A percentile compares a stretch with the other conserved stretches of the same genome.
These are phyloP conservation scores for Trichothecium roseum DNA, from an alignment of 2,329 filamentous ascomycete genomes.

Conservation along the genomic window DNA sequence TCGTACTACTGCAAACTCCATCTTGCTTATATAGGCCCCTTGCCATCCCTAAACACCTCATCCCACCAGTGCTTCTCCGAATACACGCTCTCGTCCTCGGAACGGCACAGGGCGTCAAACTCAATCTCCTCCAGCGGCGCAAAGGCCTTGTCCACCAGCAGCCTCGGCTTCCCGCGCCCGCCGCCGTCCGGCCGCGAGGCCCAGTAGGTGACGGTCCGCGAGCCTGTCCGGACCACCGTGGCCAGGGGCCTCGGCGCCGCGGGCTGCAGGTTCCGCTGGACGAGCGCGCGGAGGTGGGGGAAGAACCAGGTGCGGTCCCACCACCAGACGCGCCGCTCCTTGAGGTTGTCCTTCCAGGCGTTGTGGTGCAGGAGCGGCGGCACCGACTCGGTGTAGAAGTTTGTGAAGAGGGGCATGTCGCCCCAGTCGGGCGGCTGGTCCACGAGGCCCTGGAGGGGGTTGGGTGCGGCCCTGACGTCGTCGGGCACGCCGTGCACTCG, in stretches of 20 bases:
- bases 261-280: background rate
- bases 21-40: background rate
- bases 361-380: conserved; percentile 10
- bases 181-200: background rate
- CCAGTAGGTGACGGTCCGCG: background rate
- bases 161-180: conserved; percentile 3
- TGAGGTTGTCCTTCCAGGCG: conserved; percentile 6
- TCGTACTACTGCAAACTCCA: background rate
- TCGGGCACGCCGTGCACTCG: conserved; percentile 12
- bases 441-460: conserved; percentile 5
- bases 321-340: conserved; percentile 8
- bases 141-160: background rate
- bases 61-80: background rate
- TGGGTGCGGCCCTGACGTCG: conserved; percentile 10
- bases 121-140: background rate
- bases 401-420: conserved; percentile 1
- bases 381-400: background rate
- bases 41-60: conserved; percentile 1
- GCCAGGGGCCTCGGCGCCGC: background rate
- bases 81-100: background rate
- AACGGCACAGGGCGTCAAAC: background rate
- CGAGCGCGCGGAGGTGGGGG: conserved; percentile 9
- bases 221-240: background rate
- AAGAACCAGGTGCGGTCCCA: conserved; percentile 13
- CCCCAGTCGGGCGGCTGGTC: background rate